phyloP scores from a whole-genome alignment of 805 yeast genomes.

The Lachancea dasiensis region DNA sequence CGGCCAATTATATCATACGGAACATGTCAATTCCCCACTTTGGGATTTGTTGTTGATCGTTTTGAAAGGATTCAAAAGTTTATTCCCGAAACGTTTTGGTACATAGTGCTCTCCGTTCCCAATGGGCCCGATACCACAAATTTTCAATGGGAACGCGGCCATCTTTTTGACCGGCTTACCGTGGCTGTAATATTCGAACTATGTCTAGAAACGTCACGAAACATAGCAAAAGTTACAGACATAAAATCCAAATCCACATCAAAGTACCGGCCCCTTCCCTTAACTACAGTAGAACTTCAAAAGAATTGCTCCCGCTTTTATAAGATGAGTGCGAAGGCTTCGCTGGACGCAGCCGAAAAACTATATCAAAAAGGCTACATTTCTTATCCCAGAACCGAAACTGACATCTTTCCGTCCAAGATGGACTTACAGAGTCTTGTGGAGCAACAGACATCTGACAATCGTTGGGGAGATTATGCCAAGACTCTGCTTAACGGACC shows the following conservation, averaged over 20 bases:
- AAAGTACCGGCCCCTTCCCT: constrained; percentile 79
- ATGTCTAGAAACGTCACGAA: constrained; percentile 44
- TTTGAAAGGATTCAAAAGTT: constrained; percentile 69
- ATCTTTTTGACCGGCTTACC: constrained; percentile 65
- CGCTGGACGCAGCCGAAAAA: constrained; percentile 75
- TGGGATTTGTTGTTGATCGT: constrained; percentile 94
- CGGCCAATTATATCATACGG: constrained; percentile 63
- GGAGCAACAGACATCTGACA: constrained; percentile 48
- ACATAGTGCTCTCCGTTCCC: constrained; percentile 46
- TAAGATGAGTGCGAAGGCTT: constrained; percentile 71
- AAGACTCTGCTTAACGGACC: constrained; percentile 33
- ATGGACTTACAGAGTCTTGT: constrained; percentile 67
- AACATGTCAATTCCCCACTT: constrained; percentile 91
- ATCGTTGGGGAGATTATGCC: constrained; percentile 73
- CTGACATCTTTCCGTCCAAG: constrained; percentile 72
- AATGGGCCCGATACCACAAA: constrained; percentile 36
- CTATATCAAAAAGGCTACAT: constrained; percentile 80
- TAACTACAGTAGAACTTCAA: constrained; percentile 91
- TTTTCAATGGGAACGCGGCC: constrained; percentile 68
- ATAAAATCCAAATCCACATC: constrained; percentile 58
- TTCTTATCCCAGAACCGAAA: constrained; percentile 97
- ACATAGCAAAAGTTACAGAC: constrained; percentile 45
- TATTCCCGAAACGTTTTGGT: constrained; percentile 78
- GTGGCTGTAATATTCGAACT: constrained; percentile 61
- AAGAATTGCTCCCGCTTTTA: constrained; percentile 73